These are phyloP conservation scores for Pseudogymnoascus pannorum DNA, from an alignment of 2,329 filamentous ascomycete genomes.

Conservation along the genomic window DNA sequence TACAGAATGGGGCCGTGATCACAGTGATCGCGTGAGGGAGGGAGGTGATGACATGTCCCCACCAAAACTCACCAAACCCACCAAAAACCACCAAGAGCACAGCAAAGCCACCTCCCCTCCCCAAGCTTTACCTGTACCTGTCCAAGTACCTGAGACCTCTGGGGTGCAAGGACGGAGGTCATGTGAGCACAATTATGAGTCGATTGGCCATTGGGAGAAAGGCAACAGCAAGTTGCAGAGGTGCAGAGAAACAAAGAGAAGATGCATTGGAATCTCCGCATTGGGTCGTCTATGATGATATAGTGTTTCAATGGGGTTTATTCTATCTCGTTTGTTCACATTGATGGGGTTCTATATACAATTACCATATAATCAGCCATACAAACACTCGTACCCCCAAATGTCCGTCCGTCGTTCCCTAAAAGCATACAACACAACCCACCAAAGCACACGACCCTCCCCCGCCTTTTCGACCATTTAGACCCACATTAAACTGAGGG, in stretches of 20 bases:
- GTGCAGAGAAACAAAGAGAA: not conserved
- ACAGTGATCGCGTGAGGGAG: constrained; percentile 6
- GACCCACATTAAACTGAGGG: not conserved
- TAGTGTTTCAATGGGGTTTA: not conserved
- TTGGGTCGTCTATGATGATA: not conserved
- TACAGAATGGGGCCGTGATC: not conserved
- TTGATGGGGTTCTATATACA: not conserved
- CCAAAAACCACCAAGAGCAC: not conserved
- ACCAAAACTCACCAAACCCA: not conserved
- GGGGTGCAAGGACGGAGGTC: not conserved
- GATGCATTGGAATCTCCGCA: not conserved
- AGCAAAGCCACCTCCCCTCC: not conserved
- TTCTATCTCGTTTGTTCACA: not conserved
- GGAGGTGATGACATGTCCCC: constrained; percentile 8
- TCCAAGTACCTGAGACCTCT: not conserved
- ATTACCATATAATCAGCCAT: not conserved
- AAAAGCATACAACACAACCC: not conserved
- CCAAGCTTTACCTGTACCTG: not conserved
- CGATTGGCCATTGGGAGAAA: not conserved
- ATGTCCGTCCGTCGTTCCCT: not conserved
- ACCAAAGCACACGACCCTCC: constrained; percentile 1
- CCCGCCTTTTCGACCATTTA: not conserved
- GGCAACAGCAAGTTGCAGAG: not conserved
- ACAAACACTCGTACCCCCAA: not conserved
- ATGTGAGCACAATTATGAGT: not conserved